Evolutionary conservation across 441 rosid genomes (phyloP), one percentile per base, ranked within the genome.

Genomic region (Erysimum pusillum): DNA sequence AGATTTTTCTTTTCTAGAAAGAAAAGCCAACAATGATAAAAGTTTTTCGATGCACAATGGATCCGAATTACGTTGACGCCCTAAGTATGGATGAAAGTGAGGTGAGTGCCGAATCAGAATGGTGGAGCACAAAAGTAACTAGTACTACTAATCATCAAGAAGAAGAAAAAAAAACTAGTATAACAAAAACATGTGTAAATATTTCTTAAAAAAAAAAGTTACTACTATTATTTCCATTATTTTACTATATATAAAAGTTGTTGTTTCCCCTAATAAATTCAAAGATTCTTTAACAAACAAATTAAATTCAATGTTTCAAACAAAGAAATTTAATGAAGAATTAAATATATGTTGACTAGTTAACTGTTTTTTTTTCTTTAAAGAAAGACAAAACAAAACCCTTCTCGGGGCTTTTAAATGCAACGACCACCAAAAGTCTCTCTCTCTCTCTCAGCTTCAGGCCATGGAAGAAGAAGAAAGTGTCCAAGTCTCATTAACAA

Each of bases 361-460:
- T 10, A 39, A 39, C 44, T 39, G 5, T 10, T 10, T 39, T 10
- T 38, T 61, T 61, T 14, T 6, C 7, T 32, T 13, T 32, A 2
- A 61, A 31, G 6, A 60, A 22, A 25, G 3, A 49, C 25, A 48
- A 15, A 62, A 63, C 71, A 74, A 75, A 69, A 25, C 67, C 67
- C 36, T 39, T 7, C 9, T 49, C 34, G 52, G 60, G 69, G 51
- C 67, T 9, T 77, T 71, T 77, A 77, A 77, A 77, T 71, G 77
- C 81, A 77, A 77, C 73, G 81, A 72, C 69, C 59, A 65, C 28
- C 65, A 51, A 78, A 66, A 66, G 36, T n/a, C n/a, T 36, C 63
- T 75, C 69, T 49, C 34, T 52, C 32, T 28, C 46, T 51, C 49
- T 12, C 12, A 52, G 58, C 44, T 62, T 62, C 28, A 22, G 80